A percentile compares a stretch with the other conserved stretches of the same genome.
Conservation (phyloP, 768 basidiomycete species). For the Neoboletus brunneissimus region DNA sequence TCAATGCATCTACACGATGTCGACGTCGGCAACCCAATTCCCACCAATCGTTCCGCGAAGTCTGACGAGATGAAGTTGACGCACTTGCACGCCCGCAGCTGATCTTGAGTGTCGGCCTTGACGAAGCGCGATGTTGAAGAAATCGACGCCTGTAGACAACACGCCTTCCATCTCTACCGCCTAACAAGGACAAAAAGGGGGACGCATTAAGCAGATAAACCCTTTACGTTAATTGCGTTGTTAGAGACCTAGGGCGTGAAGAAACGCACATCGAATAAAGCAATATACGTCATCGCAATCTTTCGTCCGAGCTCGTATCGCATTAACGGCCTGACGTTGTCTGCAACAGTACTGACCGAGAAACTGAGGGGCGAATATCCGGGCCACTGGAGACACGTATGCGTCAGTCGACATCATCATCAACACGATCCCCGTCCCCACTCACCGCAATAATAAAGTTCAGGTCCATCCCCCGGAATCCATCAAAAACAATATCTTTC, state of each 20-base stretch:
- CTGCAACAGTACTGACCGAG: neutral
- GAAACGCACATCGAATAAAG: neutral
- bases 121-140: slow-evolving; percentile 12
- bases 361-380: neutral
- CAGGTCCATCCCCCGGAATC: neutral
- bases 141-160: neutral
- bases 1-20: slow-evolving; percentile 1
- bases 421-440: neutral
- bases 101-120: neutral
- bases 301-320: slow-evolving; percentile 2
- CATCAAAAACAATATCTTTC: neutral
- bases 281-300: neutral
- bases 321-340: neutral
- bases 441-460: slow-evolving; percentile 3
- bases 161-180: neutral
- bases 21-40: slow-evolving; percentile 12
- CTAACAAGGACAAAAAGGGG: neutral
- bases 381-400: slow-evolving; percentile 5
- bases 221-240: neutral
- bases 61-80: slow-evolving; percentile 8
- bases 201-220: neutral
- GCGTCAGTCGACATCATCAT: neutral
- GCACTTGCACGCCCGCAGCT: slow-evolving; percentile 5
- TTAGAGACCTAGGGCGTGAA: neutral
- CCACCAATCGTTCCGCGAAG: neutral